Evolutionary conservation across 129 eudicot species (phyloP), one percentile per base, ranked within the genome.

Genomic region (Pulicaria dysenterica): DNA sequence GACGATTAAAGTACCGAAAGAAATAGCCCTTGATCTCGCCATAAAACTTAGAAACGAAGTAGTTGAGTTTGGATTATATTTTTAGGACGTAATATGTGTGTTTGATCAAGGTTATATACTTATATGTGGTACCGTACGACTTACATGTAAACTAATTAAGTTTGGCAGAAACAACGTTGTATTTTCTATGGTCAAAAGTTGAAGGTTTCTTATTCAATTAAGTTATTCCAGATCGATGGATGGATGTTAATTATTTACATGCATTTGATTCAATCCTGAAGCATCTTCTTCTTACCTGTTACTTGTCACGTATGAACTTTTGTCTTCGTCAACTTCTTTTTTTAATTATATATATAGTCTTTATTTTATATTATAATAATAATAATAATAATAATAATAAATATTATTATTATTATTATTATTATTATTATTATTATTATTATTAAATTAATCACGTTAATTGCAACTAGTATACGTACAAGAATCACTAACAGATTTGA

Each of bases 141-240:
- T 1, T 24, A 24, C 2, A 24, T 24, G 31, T 24, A 24, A 24
- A n/a, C n/a, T n/a, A 4, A 3, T 45, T 53, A 54, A 70, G 60
- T 70, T 78, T 78, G 67, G 72, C 2, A 62, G 38, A 38, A 51
- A 55, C 3, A 51, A 55, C 3, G 11, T 44, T 50, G 6, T 14
- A 6, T 19, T 59, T 13, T 59, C 24, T 36, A 44, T 6, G 56
- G 82, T 78, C 82, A 78, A 70, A 36, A 14, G 59, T 78, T 70
- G 82, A 78, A 70, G 67, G 73, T 70, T 70, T 61, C 82, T 77
- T 71, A 63, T 78, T 70, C 67, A 42, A 70, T n/a, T 70, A 55
- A 3, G 67, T 70, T 51, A 77, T 3, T 44, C 72, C 44, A 62
- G 31, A 24, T 24, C 31, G 1, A 24, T 24, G 1, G 1, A 24